Base-by-base conservation (phyloP, 2,329 filamentous ascomycete genomes). In the Nemania abortiva region DNA sequence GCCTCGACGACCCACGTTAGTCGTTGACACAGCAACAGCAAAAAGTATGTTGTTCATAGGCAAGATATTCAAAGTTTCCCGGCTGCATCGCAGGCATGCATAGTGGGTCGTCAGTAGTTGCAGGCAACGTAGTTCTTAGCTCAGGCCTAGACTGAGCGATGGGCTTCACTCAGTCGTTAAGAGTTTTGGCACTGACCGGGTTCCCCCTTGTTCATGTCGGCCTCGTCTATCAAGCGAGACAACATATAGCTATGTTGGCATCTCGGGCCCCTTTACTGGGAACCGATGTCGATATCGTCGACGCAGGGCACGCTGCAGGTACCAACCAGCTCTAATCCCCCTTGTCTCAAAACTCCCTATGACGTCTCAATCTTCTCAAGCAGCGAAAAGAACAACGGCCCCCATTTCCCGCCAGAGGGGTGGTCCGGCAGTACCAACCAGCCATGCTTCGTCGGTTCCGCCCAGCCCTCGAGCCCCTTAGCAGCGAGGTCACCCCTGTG, bases 351-450 rank as follows among this genome's bases (percentile, higher is more conserved):
- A 24, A 2, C 45, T 45, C 3, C 20, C 15, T 24, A 37, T 74
- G 63, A 73, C n/a, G 57, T 53, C 22, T 74, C 71, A 15, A 76
- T 60, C 72, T 82, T 83, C 27, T 77, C 79, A 20, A 83, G 71
- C 34, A 80, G 68, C 4, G 79, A 74, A 63, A 83, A 83, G 74
- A 78, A 83, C 34, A 83, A 69, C 20, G 82, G 82, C 1, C 81
- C 81, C 80, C 80, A 83, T 69, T 72, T 74, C 2, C 77, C 77
- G 10, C 76, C 74, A 58, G 58, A 71, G 1, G 69, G 70, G 27
- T 81, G 80, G 69, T 83, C 81, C 6, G 82, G 82, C 27, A 82
- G 71, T 3, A 80, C 80, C 45, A 82, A 78, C 79, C 81, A 81
- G 1, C 80, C 81, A 60, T 77, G 68, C 45, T 77, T 79, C 6